A percentile compares a stretch with the other conserved stretches of the same genome.
phyloP scores from a whole-genome alignment of 495 filamentous ascomycete genomes.

The Usnea hakonensis region DNA sequence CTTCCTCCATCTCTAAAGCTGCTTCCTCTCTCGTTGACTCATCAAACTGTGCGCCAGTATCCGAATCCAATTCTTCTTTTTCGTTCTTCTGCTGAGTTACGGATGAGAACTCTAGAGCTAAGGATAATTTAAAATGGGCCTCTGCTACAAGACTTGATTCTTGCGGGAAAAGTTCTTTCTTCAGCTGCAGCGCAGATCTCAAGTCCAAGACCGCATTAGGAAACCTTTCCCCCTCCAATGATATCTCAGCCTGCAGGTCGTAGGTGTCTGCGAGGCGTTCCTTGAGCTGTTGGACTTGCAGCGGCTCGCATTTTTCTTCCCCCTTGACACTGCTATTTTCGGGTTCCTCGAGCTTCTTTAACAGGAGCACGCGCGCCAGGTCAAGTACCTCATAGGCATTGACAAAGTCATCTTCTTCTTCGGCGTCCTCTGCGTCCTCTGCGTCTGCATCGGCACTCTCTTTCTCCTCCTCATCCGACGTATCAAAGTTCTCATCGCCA shows the following conservation, averaged over 20 bases:
- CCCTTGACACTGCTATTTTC: conserved; percentile 40
- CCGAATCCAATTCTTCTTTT: conserved; percentile 28
- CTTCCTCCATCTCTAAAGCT: conserved; percentile 66
- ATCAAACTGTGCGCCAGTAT: conserved; percentile 44
- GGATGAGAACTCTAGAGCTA: conserved; percentile 88
- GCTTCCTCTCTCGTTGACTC: conserved; percentile 67
- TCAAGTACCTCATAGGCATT: conserved; percentile 90
- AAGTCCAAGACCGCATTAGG: conserved; percentile 72
- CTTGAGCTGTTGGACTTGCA: conserved; percentile 55
- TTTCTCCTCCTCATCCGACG: conserved; percentile 62
- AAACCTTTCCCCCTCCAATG: conserved; percentile 87
- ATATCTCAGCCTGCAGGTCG: conserved; percentile 88
- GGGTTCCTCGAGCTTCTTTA: conserved; percentile 47
- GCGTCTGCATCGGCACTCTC: conserved; percentile 38
- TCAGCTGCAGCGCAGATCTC: conserved; percentile 63
- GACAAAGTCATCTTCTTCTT: conserved; percentile 85
- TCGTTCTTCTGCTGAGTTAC: conserved; percentile 56
- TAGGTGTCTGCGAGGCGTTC: conserved; percentile 85
- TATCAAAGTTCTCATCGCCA: conserved; percentile 87
- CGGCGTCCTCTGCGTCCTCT: conserved; percentile 45
- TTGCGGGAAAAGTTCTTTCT: conserved; percentile 63
- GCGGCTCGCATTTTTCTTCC: conserved; percentile 45
- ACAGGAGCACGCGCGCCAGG: conserved; percentile 73
- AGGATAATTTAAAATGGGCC: conserved; percentile 90
- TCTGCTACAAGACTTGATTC: conserved; percentile 82